phyloP scores from a whole-genome alignment of 805 yeast species.

The Saturnispora bothae region DNA sequence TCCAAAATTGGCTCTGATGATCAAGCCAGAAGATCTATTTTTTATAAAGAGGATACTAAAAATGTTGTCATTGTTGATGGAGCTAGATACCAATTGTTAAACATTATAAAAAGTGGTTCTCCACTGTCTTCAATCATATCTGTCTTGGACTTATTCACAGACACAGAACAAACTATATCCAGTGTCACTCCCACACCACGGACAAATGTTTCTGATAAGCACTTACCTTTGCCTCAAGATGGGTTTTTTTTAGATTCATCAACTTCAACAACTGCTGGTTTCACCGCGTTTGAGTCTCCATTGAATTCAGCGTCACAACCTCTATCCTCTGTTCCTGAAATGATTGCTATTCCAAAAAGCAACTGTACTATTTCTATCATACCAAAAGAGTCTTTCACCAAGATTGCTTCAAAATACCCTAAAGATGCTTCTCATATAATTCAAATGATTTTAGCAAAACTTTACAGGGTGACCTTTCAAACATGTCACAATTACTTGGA shows the following conservation, averaged over 20 bases:
- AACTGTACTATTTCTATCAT: conserved; percentile 85
- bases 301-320: conserved; percentile 6
- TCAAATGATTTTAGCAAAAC: conserved; percentile 78
- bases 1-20: conserved; percentile 36
- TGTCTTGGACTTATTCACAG: conserved; percentile 58
- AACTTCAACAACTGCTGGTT: not conserved
- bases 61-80: conserved; percentile 42
- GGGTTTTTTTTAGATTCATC: conserved; percentile 11
- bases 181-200: conserved; percentile 12
- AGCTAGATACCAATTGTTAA: conserved; percentile 60
- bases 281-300: not conserved
- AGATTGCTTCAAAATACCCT: conserved; percentile 67
- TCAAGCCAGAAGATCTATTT: conserved; percentile 13
- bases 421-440: conserved; percentile 88
- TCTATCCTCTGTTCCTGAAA: conserved; percentile 13
- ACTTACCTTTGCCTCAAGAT: conserved; percentile 7
- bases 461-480: conserved; percentile 84
- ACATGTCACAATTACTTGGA: conserved; percentile 85
- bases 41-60: conserved; percentile 24
- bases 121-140: conserved; percentile 78
- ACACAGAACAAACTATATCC: conserved; percentile 9
- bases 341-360: conserved; percentile 66
- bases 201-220: not conserved
- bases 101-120: conserved; percentile 72
- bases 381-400: conserved; percentile 72